Percentiles rank a stretch among this genome's conserved stretches.
Conservation (phyloP, 805 yeast species). For the Hanseniaspora pseudoguilliermondii region DNA sequence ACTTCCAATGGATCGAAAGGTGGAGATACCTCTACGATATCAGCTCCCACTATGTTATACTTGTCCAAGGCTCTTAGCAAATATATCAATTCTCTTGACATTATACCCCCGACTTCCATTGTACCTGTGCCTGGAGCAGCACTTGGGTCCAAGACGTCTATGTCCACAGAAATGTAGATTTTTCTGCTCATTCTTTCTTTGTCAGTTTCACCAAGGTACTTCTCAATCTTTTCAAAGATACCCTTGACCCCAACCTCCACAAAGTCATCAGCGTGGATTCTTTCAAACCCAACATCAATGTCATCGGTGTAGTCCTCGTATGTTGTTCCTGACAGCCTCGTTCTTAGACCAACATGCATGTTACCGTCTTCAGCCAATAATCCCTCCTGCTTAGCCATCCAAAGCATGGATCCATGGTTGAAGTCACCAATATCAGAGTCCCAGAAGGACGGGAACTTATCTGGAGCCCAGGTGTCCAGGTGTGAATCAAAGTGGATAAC, state of each 20-base stretch:
- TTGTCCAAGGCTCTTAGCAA: constrained; percentile 49
- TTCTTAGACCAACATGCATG: constrained; percentile 65
- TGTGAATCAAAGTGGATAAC: constrained; percentile 79
- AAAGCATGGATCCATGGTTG: constrained; percentile 78
- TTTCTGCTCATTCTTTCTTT: constrained; percentile 31
- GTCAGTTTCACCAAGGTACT: constrained; percentile 41
- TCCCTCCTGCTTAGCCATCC: constrained; percentile 68
- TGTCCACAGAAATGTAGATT: constrained; percentile 67
- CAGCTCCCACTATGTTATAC: constrained; percentile 57
- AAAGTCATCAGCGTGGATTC: constrained; percentile 62
- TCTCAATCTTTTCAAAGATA: constrained; percentile 41
- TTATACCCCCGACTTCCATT: constrained; percentile 63
- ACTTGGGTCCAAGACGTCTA: constrained; percentile 64
- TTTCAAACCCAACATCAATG: constrained; percentile 50
- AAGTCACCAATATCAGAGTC: constrained; percentile 44
- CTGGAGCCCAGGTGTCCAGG: constrained; percentile 70
- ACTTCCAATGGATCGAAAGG: constrained; percentile 52
- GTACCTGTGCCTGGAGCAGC: constrained; percentile 73
- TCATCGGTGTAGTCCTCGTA: constrained; percentile 57
- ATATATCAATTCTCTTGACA: constrained; percentile 49
- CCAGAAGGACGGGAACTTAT: constrained; percentile 54
- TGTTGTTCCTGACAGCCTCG: constrained; percentile 51
- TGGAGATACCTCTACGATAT: constrained; percentile 63
- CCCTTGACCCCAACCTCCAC: constrained; percentile 53
- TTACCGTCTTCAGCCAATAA: constrained; percentile 42